Percentiles rank a stretch among this genome's conserved stretches.
Conservation (phyloP, 2,329 filamentous ascomycete species). For the Venturiaceae sp. region DNA sequence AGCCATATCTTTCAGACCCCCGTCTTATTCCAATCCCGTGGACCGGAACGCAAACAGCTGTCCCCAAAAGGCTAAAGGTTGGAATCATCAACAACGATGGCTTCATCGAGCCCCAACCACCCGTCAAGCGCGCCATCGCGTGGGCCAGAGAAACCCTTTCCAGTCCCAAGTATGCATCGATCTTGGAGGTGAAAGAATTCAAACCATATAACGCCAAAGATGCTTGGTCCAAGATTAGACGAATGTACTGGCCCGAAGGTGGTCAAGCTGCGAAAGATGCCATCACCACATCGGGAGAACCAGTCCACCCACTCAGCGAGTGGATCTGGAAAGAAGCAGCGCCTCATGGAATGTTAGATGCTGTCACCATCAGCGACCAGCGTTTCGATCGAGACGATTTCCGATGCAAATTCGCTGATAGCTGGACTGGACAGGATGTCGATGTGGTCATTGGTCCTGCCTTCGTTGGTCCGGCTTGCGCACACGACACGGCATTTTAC, state of each 20-base stretch:
- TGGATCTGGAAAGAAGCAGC: slow-evolving; percentile 50
- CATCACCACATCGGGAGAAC: slow-evolving; percentile 46
- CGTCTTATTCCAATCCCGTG: slow-evolving; percentile 45
- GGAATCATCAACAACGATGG: slow-evolving; percentile 14
- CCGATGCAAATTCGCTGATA: slow-evolving; percentile 31
- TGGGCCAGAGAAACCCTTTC: slow-evolving; percentile 32
- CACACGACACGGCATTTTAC: slow-evolving; percentile 42
- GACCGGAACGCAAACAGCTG: slow-evolving; percentile 30
- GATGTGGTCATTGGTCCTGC: slow-evolving; percentile 54
- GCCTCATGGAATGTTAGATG: slow-evolving; percentile 30
- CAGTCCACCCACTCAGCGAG: slow-evolving; percentile 46
- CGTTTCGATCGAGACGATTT: slow-evolving; percentile 32
- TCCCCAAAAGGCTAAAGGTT: slow-evolving; percentile 21
- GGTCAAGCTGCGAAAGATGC: slow-evolving; percentile 41
- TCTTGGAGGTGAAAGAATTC: slow-evolving; percentile 44
- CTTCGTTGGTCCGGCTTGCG: slow-evolving; percentile 40
- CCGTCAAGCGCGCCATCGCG: slow-evolving; percentile 12
- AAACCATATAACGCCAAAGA: slow-evolving; percentile 37
- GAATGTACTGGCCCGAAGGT: slow-evolving; percentile 51
- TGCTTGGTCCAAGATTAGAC: slow-evolving; percentile 36
- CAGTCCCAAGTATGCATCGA: slow-evolving; percentile 29
- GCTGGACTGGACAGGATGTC: slow-evolving; percentile 36
- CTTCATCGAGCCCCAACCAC: slow-evolving; percentile 13
- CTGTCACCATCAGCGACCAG: slow-evolving; percentile 33
- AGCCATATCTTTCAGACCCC: slow-evolving; percentile 44